Evolutionary conservation across 2,329 filamentous ascomycete species (phyloP).

Genomic region (Esteya vermicola): DNA sequence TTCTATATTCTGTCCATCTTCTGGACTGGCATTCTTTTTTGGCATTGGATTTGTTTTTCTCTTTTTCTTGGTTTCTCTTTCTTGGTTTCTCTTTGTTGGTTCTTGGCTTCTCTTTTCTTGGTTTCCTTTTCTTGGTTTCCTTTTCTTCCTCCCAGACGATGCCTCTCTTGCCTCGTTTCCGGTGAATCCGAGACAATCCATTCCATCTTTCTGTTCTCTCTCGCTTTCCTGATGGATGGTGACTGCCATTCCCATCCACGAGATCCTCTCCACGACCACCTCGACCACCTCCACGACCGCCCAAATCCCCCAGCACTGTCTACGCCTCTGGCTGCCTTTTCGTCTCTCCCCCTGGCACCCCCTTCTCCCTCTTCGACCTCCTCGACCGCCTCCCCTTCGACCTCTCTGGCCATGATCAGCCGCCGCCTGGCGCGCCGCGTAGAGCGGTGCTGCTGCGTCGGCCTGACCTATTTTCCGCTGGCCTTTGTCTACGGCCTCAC

Average conservation of each 20-base stretch:
- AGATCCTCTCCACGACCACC: not conserved
- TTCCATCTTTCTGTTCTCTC: not conserved
- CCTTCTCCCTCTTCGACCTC: not conserved
- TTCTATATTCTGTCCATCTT: not conserved
- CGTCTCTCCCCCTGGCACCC: too few relatives aligned
- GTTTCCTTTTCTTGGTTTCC: not conserved
- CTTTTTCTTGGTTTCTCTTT: not conserved
- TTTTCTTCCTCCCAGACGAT: not conserved
- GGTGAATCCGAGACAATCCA: not conserved
- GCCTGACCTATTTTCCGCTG: conserved; percentile 73
- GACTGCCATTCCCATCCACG: not conserved
- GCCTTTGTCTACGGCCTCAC: conserved; percentile 78
- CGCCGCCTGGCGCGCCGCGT: conserved; percentile 52
- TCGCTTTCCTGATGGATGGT: not conserved
- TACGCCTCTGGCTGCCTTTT: too few relatives aligned
- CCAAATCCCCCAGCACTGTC: not conserved
- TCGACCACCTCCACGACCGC: not conserved
- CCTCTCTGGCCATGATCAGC: conserved; percentile 24
- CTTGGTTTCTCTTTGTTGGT: not conserved
- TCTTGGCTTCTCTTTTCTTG: not conserved
- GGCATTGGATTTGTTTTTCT: not conserved
- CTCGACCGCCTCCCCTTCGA: not conserved
- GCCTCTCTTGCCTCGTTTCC: not conserved
- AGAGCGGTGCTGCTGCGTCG: conserved; percentile 73
- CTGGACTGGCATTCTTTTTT: not conserved